phyloP scores from a whole-genome alignment of 805 yeast species.

The Clavispora vitiphila region DNA sequence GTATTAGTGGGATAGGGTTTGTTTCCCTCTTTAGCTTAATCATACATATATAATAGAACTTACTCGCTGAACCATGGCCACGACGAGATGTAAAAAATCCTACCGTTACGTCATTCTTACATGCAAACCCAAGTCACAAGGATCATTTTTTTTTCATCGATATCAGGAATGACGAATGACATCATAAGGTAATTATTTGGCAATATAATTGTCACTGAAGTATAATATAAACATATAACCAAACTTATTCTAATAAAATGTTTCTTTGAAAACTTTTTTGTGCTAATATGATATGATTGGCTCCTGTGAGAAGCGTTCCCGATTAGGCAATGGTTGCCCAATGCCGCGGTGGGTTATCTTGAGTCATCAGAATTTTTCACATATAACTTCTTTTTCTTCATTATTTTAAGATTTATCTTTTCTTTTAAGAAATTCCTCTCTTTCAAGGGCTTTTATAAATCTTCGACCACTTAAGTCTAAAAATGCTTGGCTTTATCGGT shows the following conservation, averaged over 20 bases:
- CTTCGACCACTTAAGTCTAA: not conserved
- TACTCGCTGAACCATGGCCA: too few relatives aligned
- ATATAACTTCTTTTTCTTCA: not conserved
- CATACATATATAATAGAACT: not conserved
- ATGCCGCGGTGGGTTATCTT: conserved; percentile 23
- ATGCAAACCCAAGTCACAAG: not conserved
- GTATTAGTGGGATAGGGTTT: conserved; percentile 11
- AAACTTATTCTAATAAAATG: too few relatives aligned
- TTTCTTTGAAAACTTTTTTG: not conserved
- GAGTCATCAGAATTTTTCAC: conserved; percentile 9
- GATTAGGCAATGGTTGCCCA: conserved; percentile 15
- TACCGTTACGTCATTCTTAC: not conserved
- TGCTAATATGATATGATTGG: not conserved
- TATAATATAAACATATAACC: too few relatives aligned
- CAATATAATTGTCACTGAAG: too few relatives aligned
- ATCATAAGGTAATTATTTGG: not conserved
- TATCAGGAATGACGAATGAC: too few relatives aligned
- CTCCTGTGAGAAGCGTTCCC: conserved; percentile 9
- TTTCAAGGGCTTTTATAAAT: not conserved
- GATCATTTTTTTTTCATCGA: not conserved
- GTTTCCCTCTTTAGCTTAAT: not conserved
- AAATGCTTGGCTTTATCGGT: conserved; percentile 8
- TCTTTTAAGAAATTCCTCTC: not conserved
- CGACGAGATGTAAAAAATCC: not conserved
- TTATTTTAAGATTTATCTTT: not conserved